Base-by-base conservation (phyloP, 2,329 filamentous ascomycete species). In the Drechslerella coelobrocha region DNA sequence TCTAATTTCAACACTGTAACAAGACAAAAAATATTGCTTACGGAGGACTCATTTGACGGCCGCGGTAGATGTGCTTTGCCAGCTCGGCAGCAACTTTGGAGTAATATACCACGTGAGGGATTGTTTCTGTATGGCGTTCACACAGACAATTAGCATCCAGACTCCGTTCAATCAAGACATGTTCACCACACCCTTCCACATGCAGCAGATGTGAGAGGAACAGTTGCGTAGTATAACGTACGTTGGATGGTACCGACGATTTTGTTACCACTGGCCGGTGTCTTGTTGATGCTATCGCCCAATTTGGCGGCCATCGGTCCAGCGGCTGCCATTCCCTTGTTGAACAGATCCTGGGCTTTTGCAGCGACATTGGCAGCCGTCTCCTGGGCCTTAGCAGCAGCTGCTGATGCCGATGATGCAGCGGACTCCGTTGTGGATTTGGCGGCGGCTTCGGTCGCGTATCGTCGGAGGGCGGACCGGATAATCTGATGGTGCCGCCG, bases 31-130 rank as follows among this genome's bases (percentile, higher is more conserved):
- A 34, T 61, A 53, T 48, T 51, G 83, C 92, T 87, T 89, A 99
- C 94, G 94, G 94, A 82, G 91, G 92, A 78, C 85, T 83, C 92
- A 99, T 97, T 83, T 89, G 90, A 82, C 93, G 92, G 80, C 87
- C 88, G 77, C 87, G 86, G 83, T 92, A 91, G 75, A 97, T 86
- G 75, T 97, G 85, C 85, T 90, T 96, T 79, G 85, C 85, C 72
- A 97, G 84, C 84, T 99, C 94, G 74, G 92, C 82, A 77, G 85
- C 89, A 78, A 97, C 93, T 80, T 88, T 90, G 78, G 89, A 88
- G 84, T 97, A 99, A 86, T 97, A 97, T 79, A 95, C 79, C 74
- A 92, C 88, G 73, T 88, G 88, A 76, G 94, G 94, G 76, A 92
- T 86, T 83, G 94, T 85, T 80, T 88, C 93, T 97, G 78, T 66